Percentiles rank a stretch among this genome's conserved stretches.
Evolutionary conservation across 225 moss, liverwort and hornwort genomes (phyloP).

Genomic region (Pleurozium schreberi): DNA sequence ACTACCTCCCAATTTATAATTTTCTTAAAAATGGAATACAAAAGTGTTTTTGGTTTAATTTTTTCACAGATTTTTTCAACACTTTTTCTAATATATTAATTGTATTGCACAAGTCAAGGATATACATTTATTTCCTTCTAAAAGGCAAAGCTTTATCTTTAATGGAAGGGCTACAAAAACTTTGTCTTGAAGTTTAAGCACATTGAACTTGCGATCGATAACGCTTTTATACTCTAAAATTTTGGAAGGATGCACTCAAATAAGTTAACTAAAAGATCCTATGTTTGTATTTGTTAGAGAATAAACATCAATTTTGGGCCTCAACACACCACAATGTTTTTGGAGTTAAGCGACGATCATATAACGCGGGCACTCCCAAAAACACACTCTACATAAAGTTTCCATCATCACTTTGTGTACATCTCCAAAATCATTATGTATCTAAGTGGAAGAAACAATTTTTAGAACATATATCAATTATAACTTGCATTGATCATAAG

Average conservation of each 20-base stretch:
- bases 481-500: too few relatives aligned
- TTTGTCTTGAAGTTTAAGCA: not conserved
- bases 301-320: not conserved
- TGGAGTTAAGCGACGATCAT: accelerated
- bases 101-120: not conserved
- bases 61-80: not conserved
- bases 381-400: accelerated
- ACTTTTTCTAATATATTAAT: not conserved
- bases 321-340: not conserved
- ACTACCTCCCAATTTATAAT: not conserved
- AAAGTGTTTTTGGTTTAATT: not conserved
- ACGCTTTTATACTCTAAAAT: not conserved
- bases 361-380: too few relatives aligned
- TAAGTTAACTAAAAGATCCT: not conserved
- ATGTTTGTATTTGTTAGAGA: not conserved
- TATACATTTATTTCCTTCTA: not conserved
- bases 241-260: accelerated
- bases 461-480: too few relatives aligned
- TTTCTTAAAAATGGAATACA: not conserved
- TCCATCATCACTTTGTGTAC: too few relatives aligned
- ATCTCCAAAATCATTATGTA: too few relatives aligned
- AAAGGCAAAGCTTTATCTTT: not conserved
- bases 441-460: too few relatives aligned
- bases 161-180: not conserved
- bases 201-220: not conserved